These are phyloP conservation scores for Trichoderma brevicompactum DNA, from an alignment of 2,329 filamentous ascomycete genomes.

Conservation along the genomic window DNA sequence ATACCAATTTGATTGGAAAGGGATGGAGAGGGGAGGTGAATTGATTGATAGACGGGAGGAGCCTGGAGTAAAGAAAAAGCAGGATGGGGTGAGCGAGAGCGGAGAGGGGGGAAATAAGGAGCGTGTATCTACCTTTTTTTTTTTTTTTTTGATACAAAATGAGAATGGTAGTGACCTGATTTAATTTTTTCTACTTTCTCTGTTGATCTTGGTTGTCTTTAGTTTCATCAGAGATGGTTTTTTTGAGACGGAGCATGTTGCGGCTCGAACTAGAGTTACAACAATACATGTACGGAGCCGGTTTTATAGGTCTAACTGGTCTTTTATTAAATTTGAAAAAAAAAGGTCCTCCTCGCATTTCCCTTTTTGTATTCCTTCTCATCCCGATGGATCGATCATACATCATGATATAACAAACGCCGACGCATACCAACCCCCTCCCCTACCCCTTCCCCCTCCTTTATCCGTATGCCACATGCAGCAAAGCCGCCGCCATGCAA, in stretches of 20 bases:
- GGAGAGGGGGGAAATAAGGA: background rate
- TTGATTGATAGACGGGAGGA: background rate
- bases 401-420: slow-evolving; percentile 35
- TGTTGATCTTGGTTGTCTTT: background rate
- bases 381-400: slow-evolving; percentile 17
- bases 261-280: background rate
- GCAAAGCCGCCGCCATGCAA: background rate
- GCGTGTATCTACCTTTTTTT: background rate
- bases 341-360: background rate
- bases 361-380: slow-evolving; percentile 10
- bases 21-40: background rate
- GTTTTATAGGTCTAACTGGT: background rate
- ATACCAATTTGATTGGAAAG: slow-evolving; percentile 20
- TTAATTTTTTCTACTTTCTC: background rate
- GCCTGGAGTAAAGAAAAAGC: background rate
- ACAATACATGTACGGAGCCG: background rate
- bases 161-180: background rate
- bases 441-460: background rate
- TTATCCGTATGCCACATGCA: slow-evolving; percentile 8
- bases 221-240: no score
- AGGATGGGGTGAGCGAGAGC: background rate
- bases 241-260: no score
- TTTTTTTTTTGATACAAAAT: background rate
- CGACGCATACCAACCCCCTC: slow-evolving; percentile 25
- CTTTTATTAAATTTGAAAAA: slow-evolving; percentile 5